A percentile compares a stretch with the other conserved stretches of the same genome.
Conservation (phyloP, 2,329 filamentous ascomycete species). For the Raffaelea arxii region DNA sequence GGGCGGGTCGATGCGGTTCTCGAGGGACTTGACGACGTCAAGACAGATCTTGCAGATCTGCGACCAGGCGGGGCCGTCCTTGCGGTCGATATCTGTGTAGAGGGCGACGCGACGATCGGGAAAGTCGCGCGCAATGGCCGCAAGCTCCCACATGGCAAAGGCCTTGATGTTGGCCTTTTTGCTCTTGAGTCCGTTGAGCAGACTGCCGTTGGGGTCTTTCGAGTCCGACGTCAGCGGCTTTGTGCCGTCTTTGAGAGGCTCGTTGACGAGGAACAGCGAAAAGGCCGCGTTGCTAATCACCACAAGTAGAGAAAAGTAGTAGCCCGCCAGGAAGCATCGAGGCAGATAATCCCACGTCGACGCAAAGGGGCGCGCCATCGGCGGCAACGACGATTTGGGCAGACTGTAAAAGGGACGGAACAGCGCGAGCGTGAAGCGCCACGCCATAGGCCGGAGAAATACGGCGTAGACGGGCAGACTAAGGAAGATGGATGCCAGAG, state of each 20-base stretch:
- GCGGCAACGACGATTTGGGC: constrained; percentile 58
- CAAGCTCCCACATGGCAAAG: constrained; percentile 88
- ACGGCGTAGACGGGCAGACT: constrained; percentile 51
- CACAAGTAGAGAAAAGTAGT: constrained; percentile 65
- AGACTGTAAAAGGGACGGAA: constrained; percentile 67
- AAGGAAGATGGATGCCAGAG: constrained; percentile 29
- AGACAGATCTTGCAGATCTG: constrained; percentile 66
- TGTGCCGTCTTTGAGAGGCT: constrained; percentile 77
- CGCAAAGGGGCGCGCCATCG: constrained; percentile 44
- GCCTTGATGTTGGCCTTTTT: constrained; percentile 71
- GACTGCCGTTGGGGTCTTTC: constrained; percentile 83
- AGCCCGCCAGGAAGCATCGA: constrained; percentile 51
- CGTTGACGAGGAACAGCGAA: constrained; percentile 67
- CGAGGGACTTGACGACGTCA: constrained; percentile 57
- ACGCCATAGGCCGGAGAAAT: constrained; percentile 53
- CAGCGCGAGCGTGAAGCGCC: constrained; percentile 60
- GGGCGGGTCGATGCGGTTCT: constrained; percentile 49
- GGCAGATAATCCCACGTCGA: constrained; percentile 38
- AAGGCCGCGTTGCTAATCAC: constrained; percentile 68
- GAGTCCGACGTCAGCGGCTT: constrained; percentile 75
- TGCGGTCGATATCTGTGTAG: constrained; percentile 78
- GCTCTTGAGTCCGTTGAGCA: constrained; percentile 73
- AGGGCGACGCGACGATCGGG: constrained; percentile 69
- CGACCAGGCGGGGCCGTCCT: constrained; percentile 69
- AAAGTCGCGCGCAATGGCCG: constrained; percentile 66